Base-by-base conservation (phyloP, 495 filamentous ascomycete genomes). In the Terfezia boudieri region DNA sequence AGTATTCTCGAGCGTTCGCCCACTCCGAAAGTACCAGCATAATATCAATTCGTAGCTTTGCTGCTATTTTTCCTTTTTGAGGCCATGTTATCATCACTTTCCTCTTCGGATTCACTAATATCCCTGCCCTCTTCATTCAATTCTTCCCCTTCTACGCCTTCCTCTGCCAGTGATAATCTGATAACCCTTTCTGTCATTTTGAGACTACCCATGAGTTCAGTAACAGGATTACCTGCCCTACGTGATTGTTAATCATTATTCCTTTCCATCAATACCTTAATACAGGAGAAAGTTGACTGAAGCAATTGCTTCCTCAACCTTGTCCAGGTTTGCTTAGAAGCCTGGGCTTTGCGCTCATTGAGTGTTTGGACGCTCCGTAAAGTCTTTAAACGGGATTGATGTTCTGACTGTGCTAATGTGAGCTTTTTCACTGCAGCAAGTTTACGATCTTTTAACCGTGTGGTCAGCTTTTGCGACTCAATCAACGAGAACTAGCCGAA, bases 201-300 rank as follows among this genome's bases (percentile, higher is more conserved):
- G 53, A 98, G 69, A 0, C 90, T 67, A 62, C 86, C 84, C 57
- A 98, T 93, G 17, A 84, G 80, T 58, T 82, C 73, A 8, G 90
- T 90, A 17, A 95, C 86, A 0, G 83, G 77, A 59, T 98, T 98
- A 12, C 80, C 72, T 54, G 79, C 72, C 53, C 69, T 74, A 61
- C 92, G 81, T 64, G 96, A 61, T 82, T 74, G 61, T 94, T 85
- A 49, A 98, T 82, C 58, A 98, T 71, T 32, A 79, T 80, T 54
- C 93, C 83, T 9, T 82, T 78, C 90, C 90, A 98, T 96, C 90
- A 89, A 95, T 94, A 8, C 86, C 88, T 62, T 95, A 86, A 8
- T 77, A 77, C 38, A 96, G 75, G 14, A 98, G 69, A 0, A 83
- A 83, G 62, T 94, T 96, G 16, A 98, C 77, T 6, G 88, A 86